These are phyloP conservation scores for Tuber magnatum DNA, from an alignment of 495 filamentous ascomycete genomes.

Conservation along the genomic window DNA sequence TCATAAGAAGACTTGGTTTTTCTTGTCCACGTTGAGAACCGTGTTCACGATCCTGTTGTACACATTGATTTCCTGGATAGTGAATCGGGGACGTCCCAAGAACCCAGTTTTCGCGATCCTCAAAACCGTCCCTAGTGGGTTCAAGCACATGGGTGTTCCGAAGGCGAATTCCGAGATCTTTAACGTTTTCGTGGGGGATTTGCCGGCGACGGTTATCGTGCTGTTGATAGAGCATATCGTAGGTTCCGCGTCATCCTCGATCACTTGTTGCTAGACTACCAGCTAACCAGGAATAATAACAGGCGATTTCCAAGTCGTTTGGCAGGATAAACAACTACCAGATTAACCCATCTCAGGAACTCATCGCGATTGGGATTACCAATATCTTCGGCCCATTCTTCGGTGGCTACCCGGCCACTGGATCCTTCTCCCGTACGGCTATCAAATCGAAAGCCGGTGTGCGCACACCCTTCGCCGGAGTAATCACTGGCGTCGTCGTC, in stretches of 20 bases:
- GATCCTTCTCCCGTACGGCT: conserved; percentile 93
- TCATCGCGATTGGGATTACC: conserved; percentile 87
- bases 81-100: conserved; percentile 54
- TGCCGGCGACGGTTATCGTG: conserved; percentile 83
- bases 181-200: conserved; percentile 52
- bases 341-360: conserved; percentile 95
- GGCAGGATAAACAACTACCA: conserved; percentile 95
- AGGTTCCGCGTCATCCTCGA: background rate
- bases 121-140: conserved; percentile 65
- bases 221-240: conserved; percentile 87
- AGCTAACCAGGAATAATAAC: background rate
- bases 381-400: conserved; percentile 92
- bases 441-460: conserved; percentile 98
- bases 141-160: conserved; percentile 30
- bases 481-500: conserved; percentile 82
- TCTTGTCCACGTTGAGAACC: conserved; percentile 77
- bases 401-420: conserved; percentile 87
- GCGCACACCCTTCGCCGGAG: conserved; percentile 81
- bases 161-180: conserved; percentile 51
- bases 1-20: conserved; percentile 74
- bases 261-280: background rate
- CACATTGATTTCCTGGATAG: conserved; percentile 81
- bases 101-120: conserved; percentile 61
- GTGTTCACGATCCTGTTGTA: conserved; percentile 91
- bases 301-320: conserved; percentile 92